phyloP scores from a whole-genome alignment of 23 red algal genomes.

The Cyanidiococcus yangmingshanensis region DNA sequence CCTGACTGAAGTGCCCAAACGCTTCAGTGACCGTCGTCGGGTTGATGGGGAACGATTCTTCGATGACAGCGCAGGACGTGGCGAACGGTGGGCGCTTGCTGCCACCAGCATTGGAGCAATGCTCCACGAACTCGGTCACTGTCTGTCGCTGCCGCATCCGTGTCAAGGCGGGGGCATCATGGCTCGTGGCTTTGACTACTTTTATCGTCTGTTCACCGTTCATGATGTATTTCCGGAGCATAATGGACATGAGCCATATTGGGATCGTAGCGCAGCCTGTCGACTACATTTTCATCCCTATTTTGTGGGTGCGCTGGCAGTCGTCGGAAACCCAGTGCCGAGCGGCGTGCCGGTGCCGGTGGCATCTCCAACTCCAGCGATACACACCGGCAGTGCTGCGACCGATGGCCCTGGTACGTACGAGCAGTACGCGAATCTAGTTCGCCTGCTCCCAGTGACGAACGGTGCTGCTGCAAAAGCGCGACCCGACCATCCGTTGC shows the following conservation, averaged over 20 bases:
- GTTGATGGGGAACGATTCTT: conserved; percentile 24
- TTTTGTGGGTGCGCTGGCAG: conserved; percentile 6
- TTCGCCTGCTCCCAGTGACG: neutral
- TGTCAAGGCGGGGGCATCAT: conserved; percentile 48
- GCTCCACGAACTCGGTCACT: conserved; percentile 52
- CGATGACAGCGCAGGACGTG: conserved; percentile 41
- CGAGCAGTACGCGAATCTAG: neutral
- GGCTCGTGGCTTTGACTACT: conserved; percentile 49
- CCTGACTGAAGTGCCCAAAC: conserved; percentile 7
- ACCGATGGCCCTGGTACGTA: neutral
- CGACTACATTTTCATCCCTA: conserved; percentile 34
- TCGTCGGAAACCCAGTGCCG: neutral
- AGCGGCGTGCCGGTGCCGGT: neutral
- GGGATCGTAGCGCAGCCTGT: conserved; percentile 40
- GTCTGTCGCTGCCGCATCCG: conserved; percentile 54
- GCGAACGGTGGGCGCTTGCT: conserved; percentile 24
- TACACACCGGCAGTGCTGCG: no score
- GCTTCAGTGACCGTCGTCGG: conserved; percentile 30
- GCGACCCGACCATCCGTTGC: neutral
- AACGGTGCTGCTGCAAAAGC: neutral
- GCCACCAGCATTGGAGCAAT: conserved; percentile 46
- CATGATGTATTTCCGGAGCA: neutral
- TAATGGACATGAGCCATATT: conserved; percentile 26
- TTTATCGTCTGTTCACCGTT: conserved; percentile 37
- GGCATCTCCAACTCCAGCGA: conserved; percentile 13